Evolutionary conservation across 177 flowering plant species (phyloP), one percentile per base, ranked within the genome.

Genomic region (Telopea speciosissima): DNA sequence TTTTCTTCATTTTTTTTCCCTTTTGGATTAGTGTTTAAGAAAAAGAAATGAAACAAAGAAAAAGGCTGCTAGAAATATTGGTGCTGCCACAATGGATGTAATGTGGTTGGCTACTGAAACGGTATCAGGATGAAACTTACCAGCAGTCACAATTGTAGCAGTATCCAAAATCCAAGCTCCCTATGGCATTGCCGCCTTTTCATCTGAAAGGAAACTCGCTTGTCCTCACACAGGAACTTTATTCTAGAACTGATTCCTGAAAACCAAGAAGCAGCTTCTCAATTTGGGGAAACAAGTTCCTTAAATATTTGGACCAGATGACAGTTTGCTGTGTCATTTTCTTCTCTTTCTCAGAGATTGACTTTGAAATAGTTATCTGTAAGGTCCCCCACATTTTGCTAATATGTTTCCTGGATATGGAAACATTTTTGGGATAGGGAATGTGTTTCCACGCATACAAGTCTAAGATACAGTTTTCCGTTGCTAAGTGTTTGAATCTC

Each of bases 61-160:
- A 65, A 33, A 19, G 67, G 44, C 24, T 65, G 49, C 23, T 65
- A 65, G 24, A 65, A 65, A 36, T 45, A 24, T 36, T 65, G 36
- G 11, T 64, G 42, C 67, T 31, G 67, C 14, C 25, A 36, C 40
- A 5, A 36, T 5, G 40, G 9, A 36, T 36, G 40, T 36, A 8
- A 36, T 36, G 40, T 36, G 40, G 9, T 36, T 3, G 40, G 40
- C 40, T 36, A 36, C 40, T 36, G 40, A 4, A 36, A 36, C 40
- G 1, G 40, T 36, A 31, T 9, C 14, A 45, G 49, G 24, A 33
- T 33, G 24, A 36, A 36, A 36, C 45, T 64, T 31, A 64, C 52
- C 24, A n/a, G 24, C 49, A 65, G 8, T 61, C 12, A 65, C 24
- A 33, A n/a, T 65, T 36, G 8, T 6, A 36, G 40, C 40, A 36